Percentiles rank a stretch among this genome's conserved stretches.
These are phyloP conservation scores for Pistacia vera DNA, from an alignment of 345 rosid species.

Conservation along the genomic window DNA sequence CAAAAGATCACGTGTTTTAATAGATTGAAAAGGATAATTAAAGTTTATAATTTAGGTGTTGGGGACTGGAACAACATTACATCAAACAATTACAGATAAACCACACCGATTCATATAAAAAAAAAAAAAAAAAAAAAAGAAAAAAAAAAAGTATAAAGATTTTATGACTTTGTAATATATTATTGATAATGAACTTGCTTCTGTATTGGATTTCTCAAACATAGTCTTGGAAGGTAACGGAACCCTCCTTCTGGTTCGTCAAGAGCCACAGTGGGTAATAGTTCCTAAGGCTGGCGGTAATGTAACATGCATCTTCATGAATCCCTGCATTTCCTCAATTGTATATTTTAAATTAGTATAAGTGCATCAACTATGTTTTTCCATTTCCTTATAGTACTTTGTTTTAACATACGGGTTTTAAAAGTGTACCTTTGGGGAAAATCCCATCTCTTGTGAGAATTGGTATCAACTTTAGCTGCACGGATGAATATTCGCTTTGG, in stretches of 20 bases:
- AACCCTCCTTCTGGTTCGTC: not conserved
- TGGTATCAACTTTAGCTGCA: slow-evolving; percentile 62
- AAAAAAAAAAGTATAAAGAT: no score
- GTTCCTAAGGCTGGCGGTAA: not conserved
- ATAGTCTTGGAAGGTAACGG: not conserved
- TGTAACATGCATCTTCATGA: slow-evolving; percentile 10
- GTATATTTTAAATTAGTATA: no score
- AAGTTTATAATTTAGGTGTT: no score
- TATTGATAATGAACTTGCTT: not conserved
- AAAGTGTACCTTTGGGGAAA: slow-evolving; percentile 55
- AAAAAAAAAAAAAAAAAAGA: no score
- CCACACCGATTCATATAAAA: no score
- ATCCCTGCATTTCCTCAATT: slow-evolving; percentile 2
- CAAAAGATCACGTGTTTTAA: no score
- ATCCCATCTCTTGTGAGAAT: slow-evolving; percentile 68
- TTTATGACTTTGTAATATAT: no score
- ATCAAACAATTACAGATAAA: no score
- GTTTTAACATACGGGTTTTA: not conserved
- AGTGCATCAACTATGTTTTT: not conserved
- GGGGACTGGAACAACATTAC: no score
- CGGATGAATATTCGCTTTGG: no score
- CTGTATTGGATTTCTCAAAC: not conserved
- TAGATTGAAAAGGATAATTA: no score
- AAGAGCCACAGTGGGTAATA: slow-evolving; percentile 9
- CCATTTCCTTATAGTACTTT: not conserved